Base-by-base conservation (phyloP, 345 rosid species). In the Cardamine occulta region DNA sequence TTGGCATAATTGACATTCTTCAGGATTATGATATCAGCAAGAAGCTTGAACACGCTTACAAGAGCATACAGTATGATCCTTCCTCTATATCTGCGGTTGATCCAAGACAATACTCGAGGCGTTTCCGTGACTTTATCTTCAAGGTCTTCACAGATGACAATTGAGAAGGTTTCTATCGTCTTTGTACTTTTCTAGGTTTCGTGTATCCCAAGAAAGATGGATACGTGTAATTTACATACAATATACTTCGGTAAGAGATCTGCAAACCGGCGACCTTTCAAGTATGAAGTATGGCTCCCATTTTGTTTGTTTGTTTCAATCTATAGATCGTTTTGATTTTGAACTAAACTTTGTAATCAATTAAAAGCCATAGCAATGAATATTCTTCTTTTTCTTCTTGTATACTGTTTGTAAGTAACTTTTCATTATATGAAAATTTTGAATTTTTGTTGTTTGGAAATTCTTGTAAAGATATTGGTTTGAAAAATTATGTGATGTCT, bases 21-120 rank as follows among this genome's bases (percentile, higher is more conserved):
- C 97, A 88, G 58, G 96, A 93, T 82, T 93, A 89, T 59, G 96
- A 93, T 76, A 93, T 91, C 52, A 89, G 90, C 89, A 93, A 93
- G 82, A 91, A 91, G 79, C 87, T 91, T 6, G 98, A 93, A 80
- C 95, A 93, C 21, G 93, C 97, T 0, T 91, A 91, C 56, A 93
- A 93, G 70, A 91, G 94, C 55, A 82, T 89, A 75, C 95, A 91
- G 2, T 88, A 91, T 66, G 97, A 93, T 62, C 95, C 96, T 28
- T 84, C 87, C 24, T 86, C 93, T 2, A 93, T 93, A 29, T 93
- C 91, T 10, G 96, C 97, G 0, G 96, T 88, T 63, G 96, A 93
- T 82, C 98, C 97, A 2, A 87, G 83, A 78, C 93, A 87, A 42
- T 93, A 91, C 70, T 87, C 96, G 0, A 87, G 86, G 73, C 84